These are phyloP conservation scores for Brachypodium distachyon DNA, from an alignment of 202 grass and related monocot species.

Conservation along the genomic window DNA sequence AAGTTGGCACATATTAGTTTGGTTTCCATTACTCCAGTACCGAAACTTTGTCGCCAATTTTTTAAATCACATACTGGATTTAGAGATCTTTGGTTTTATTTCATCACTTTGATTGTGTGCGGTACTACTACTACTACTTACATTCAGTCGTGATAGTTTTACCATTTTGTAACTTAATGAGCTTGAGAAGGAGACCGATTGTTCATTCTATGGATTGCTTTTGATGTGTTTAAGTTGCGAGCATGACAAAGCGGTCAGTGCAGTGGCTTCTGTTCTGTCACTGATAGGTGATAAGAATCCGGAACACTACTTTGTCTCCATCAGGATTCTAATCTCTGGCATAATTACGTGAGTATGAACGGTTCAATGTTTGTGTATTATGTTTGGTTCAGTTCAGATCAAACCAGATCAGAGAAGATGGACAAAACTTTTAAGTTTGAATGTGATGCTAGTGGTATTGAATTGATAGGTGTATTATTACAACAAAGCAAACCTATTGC, in stretches of 20 bases:
- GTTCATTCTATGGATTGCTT: background rate
- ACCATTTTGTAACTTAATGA: background rate
- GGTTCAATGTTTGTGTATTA: no score
- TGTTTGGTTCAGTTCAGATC: no score
- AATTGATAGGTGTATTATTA: no score
- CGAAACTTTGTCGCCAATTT: no score
- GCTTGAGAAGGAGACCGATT: background rate
- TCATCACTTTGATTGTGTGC: background rate
- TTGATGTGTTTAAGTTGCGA: conserved; percentile 41
- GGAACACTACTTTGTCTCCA: conserved; percentile 78
- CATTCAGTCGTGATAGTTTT: background rate
- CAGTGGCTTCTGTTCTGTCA: conserved; percentile 50
- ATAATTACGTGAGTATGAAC: conserved; percentile 47
- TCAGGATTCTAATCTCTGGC: conserved; percentile 62
- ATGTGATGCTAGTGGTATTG: no score
- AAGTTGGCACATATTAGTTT: background rate
- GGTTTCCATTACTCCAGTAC: background rate
- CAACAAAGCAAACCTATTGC: no score
- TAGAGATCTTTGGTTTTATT: background rate
- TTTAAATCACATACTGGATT: background rate
- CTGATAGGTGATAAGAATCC: conserved; percentile 62
- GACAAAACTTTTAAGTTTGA: no score
- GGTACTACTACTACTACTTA: background rate
- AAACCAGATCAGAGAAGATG: no score
- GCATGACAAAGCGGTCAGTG: conserved; percentile 75